Base-by-base conservation (phyloP, 345 rosid genomes). In the Hirschfeldia incana region DNA sequence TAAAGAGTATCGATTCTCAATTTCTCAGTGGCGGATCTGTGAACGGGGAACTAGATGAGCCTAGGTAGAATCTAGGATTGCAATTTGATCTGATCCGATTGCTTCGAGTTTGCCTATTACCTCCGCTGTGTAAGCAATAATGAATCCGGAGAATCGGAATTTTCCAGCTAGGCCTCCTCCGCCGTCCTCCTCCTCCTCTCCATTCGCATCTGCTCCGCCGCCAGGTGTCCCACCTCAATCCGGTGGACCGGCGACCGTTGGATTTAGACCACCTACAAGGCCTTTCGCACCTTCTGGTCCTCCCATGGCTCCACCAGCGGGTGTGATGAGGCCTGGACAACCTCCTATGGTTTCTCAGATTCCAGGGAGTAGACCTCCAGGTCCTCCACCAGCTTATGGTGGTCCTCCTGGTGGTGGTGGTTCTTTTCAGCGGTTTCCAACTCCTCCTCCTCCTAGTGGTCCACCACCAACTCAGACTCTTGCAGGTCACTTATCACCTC, bases 91-190 rank as follows among this genome's bases (percentile, higher is more conserved):
- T 73, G 58, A 27, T 58, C 59, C 16, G 37, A 6, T 46, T 49
- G 63, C 57, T 76, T 33, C 30, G 29, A 60, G 36, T 28, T 63
- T 72, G 9, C 61, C 49, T 28, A 30, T 78, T 64, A 8, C 39
- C 12, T 28, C 9, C 8, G 53, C 85, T 80, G 58, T 53, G 60
- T 21, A 77, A 71, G 55, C 80, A 76, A 29, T 77, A 51, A 92
- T 94, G 97, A 88, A 86, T 76, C 85, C 88, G 64, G 91, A 92
- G 70, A 89, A 92, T 69, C 87, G 87, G 4, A 86, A 76, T 76
- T 85, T 86, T 77, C 90, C 89, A 64, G 75, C 81, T 64, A 82
- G 89, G 63, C 88, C 91, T 76, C 65, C 61, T 8, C 26, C 92
- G 73, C 65, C 61, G 4, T 3, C 63, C 1, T 59, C 88, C 2